phyloP scores from a whole-genome alignment of 257 asterid species.

The Verbascum thapsus region DNA sequence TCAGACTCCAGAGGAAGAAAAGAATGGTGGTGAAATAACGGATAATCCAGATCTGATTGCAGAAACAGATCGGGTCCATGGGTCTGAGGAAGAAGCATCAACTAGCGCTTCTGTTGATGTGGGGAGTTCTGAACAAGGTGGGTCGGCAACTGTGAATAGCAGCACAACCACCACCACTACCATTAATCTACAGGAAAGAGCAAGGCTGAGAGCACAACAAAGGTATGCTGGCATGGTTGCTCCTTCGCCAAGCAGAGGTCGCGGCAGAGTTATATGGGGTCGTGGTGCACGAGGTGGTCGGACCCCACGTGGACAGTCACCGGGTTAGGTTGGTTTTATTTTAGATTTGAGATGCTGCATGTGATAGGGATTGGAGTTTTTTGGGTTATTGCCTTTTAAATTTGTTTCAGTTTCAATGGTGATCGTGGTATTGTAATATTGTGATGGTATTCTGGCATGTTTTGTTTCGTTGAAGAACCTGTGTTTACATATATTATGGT shows the following conservation, averaged over 20 bases:
- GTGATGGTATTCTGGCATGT: no score
- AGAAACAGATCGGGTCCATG: slow-evolving; percentile 46
- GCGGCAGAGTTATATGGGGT: slow-evolving; percentile 62
- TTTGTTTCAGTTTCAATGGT: no score
- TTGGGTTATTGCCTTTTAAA: no score
- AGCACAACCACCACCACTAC: slow-evolving; percentile 49
- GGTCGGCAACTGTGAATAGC: slow-evolving; percentile 37
- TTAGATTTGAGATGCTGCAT: no score
- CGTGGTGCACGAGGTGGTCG: slow-evolving; percentile 72
- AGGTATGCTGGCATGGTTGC: slow-evolving; percentile 56
- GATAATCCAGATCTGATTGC: slow-evolving; percentile 44
- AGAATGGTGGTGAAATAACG: slow-evolving; percentile 35
- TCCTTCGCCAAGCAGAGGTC: slow-evolving; percentile 54
- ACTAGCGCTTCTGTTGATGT: slow-evolving; percentile 40
- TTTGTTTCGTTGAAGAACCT: no score
- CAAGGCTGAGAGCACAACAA: slow-evolving; percentile 50
- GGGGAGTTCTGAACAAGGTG: slow-evolving; percentile 53
- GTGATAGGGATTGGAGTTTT: no score
- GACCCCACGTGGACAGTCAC: slow-evolving; percentile 48
- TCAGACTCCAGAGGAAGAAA: slow-evolving; percentile 51
- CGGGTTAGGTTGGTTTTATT: slow-evolving; percentile 36
- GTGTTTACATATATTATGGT: no score
- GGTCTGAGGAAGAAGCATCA: slow-evolving; percentile 38
- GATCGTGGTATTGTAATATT: no score
- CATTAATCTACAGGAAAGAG: slow-evolving; percentile 69